These are phyloP conservation scores for Euphorbia celastroides DNA, from an alignment of 441 rosid genomes.

Conservation along the genomic window DNA sequence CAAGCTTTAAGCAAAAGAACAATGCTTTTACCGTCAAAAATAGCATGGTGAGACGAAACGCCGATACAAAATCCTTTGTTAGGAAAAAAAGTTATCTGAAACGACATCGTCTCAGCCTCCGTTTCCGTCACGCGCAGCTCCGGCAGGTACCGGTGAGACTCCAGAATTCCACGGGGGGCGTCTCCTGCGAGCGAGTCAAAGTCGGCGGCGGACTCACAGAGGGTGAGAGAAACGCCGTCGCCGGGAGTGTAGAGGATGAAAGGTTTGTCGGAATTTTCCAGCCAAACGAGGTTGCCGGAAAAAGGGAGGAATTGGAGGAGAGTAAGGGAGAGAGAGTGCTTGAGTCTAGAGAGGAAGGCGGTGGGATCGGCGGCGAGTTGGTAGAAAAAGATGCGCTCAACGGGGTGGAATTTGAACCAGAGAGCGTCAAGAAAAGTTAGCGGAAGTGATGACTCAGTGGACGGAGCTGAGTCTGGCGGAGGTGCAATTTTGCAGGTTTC, in stretches of 20 bases:
- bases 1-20: slow-evolving; percentile 15
- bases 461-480: not conserved
- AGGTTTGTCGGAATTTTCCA: too few species aligned
- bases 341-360: slow-evolving; percentile 11
- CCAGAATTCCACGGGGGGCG: not conserved
- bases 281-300: slow-evolving; percentile 20
- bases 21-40: slow-evolving; percentile 11
- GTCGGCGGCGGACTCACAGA: slow-evolving; percentile 13
- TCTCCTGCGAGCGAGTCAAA: slow-evolving; percentile 5
- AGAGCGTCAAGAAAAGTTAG: slow-evolving; percentile 13
- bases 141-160: slow-evolving; percentile 14
- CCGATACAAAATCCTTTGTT: slow-evolving; percentile 13
- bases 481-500: slow-evolving; percentile 1
- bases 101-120: not conserved
- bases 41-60: slow-evolving; percentile 2
- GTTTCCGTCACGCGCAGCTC: slow-evolving; percentile 8
- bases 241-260: too few species aligned
- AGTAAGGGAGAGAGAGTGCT: slow-evolving; percentile 25
- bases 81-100: slow-evolving; percentile 17
- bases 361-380: slow-evolving; percentile 1
- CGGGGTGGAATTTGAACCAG: slow-evolving; percentile 15
- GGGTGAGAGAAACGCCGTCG: slow-evolving; percentile 18
- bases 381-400: too few species aligned
- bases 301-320: slow-evolving; percentile 29
- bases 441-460: not conserved